These are phyloP conservation scores for Pythium dissotocum DNA, from an alignment of 352 stramenopile species.

Conservation along the genomic window DNA sequence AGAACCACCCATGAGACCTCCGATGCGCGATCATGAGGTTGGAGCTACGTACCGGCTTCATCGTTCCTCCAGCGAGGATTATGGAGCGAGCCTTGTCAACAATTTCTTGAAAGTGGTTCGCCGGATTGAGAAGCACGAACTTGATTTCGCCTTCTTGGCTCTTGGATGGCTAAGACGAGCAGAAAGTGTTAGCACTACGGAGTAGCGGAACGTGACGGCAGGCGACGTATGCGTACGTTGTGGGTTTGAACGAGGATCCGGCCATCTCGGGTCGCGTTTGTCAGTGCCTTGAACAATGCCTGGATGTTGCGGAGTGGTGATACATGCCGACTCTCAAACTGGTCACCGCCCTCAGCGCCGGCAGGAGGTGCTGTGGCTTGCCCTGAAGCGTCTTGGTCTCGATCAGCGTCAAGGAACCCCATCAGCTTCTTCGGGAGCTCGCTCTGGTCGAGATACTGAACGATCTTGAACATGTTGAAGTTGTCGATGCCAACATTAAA, in stretches of 20 bases:
- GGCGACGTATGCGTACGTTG: conserved; percentile 40
- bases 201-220: background rate
- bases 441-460: conserved; percentile 80
- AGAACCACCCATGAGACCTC: background rate
- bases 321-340: conserved; percentile 71
- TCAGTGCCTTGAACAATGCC: conserved; percentile 75
- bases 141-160: conserved; percentile 75
- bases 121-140: conserved; percentile 96
- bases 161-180: conserved; percentile 40
- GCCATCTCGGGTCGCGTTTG: conserved; percentile 62
- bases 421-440: conserved; percentile 83
- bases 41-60: conserved; percentile 86
- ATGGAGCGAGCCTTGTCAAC: conserved; percentile 93
- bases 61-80: conserved; percentile 97
- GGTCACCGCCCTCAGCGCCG: conserved; percentile 35
- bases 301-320: conserved; percentile 85
- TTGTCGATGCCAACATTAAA: conserved; percentile 80
- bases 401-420: conserved; percentile 66
- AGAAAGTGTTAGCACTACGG: conserved; percentile 14
- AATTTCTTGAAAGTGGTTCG: conserved; percentile 94
- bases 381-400: background rate
- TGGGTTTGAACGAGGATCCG: conserved; percentile 68
- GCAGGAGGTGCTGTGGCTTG: background rate
- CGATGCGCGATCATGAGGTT: background rate
- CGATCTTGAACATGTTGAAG: conserved; percentile 91